Conservation (phyloP, 768 basidiomycete species). For the Rhodocollybia butyracea region DNA sequence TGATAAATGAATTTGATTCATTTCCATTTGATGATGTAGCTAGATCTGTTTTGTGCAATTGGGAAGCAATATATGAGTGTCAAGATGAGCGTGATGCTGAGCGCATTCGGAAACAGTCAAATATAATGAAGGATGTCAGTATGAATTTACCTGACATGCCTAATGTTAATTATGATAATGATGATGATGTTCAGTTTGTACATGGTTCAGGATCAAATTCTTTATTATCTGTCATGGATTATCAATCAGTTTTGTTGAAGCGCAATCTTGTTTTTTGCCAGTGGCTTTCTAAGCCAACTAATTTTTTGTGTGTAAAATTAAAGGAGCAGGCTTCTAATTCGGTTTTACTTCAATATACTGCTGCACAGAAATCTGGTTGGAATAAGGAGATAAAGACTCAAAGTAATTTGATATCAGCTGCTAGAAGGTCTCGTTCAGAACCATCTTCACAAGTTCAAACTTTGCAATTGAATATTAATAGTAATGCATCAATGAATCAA, state of each 20-base stretch:
- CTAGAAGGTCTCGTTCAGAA: not conserved
- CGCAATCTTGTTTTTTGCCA: too few species aligned
- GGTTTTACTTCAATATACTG: too few species aligned
- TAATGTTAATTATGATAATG: too few species aligned
- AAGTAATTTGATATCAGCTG: too few species aligned
- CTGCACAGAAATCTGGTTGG: too few species aligned
- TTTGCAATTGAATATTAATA: not conserved
- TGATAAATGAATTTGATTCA: too few species aligned
- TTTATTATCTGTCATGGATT: not conserved
- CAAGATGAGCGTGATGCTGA: constrained; percentile 32
- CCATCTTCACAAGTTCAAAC: not conserved
- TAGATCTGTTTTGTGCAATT: constrained; percentile 8
- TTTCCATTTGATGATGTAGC: not conserved
- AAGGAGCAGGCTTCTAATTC: too few species aligned
- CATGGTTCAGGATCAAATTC: too few species aligned
- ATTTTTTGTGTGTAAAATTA: not conserved
- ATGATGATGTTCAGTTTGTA: too few species aligned
- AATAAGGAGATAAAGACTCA: too few species aligned
- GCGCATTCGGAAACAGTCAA: constrained; percentile 12
- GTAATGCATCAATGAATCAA: not conserved
- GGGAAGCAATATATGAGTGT: too few species aligned
- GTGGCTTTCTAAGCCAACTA: not conserved
- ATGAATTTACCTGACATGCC: too few species aligned
- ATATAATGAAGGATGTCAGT: not conserved
- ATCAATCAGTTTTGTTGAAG: not conserved